These are phyloP conservation scores for Sarocladium brachiariae DNA, from an alignment of 2,329 filamentous ascomycete genomes.

Conservation along the genomic window DNA sequence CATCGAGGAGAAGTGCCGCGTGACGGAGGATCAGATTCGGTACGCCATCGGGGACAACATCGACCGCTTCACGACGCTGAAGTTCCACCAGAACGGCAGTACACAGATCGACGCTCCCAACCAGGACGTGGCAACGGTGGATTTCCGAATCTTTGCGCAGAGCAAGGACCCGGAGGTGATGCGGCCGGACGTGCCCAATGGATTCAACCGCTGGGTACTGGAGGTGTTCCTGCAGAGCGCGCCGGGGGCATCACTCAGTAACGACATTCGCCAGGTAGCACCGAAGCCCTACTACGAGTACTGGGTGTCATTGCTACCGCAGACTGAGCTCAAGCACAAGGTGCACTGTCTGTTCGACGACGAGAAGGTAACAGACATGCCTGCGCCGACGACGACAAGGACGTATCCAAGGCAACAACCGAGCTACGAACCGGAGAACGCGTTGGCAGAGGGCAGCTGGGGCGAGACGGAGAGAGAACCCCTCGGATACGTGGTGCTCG, in stretches of 20 bases:
- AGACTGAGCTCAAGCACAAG: slow-evolving; percentile 17
- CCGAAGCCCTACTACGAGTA: slow-evolving; percentile 13
- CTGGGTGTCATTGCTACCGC: slow-evolving; percentile 23
- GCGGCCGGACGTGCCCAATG: slow-evolving; percentile 9
- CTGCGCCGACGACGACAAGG: slow-evolving; percentile 15
- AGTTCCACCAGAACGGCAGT: slow-evolving; percentile 29
- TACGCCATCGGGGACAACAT: slow-evolving; percentile 22
- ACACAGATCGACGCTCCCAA: slow-evolving; percentile 29
- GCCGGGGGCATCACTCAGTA: slow-evolving; percentile 33
- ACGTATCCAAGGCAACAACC: slow-evolving; percentile 18
- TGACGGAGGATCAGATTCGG: slow-evolving; percentile 22
- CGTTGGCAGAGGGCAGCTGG: slow-evolving; percentile 13
- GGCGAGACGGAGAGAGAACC: slow-evolving; percentile 19
- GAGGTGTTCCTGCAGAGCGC: slow-evolving; percentile 37
- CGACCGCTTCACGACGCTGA: slow-evolving; percentile 15
- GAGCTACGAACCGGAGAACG: slow-evolving; percentile 19
- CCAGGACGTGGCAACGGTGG: slow-evolving; percentile 38
- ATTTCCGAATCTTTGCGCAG: slow-evolving; percentile 37
- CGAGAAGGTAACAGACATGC: slow-evolving; percentile 14
- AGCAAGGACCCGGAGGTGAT: slow-evolving; percentile 21
- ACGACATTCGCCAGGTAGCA: slow-evolving; percentile 30
- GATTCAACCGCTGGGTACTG: slow-evolving; percentile 30
- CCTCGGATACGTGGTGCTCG: slow-evolving; percentile 21
- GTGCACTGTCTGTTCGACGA: slow-evolving; percentile 16
- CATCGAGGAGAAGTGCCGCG: slow-evolving; percentile 27